Conservation (phyloP, 495 filamentous ascomycete species). For the Antarctomyces pellizariae region DNA sequence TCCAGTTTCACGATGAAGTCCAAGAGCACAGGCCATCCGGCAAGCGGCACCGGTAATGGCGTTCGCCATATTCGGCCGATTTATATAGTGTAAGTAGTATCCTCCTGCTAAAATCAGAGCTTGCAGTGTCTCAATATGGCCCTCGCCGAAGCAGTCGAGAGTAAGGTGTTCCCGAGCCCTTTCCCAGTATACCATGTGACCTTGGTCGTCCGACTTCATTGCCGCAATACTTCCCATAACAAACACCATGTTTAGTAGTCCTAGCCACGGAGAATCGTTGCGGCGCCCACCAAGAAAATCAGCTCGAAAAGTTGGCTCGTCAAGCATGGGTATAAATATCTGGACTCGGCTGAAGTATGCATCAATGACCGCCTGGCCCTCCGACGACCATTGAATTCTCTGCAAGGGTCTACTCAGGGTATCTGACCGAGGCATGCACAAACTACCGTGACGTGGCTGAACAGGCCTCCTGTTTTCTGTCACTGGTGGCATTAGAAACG, state of each 20-base stretch:
- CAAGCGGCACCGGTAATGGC: constrained; percentile 40
- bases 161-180: constrained; percentile 43
- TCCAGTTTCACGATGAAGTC: constrained; percentile 48
- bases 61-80: constrained; percentile 55
- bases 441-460: constrained; percentile 22
- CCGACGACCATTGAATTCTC: constrained; percentile 31
- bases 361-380: constrained; percentile 41
- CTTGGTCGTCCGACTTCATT: constrained; percentile 42
- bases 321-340: constrained; percentile 51
- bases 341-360: constrained; percentile 61
- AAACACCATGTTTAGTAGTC: constrained; percentile 58
- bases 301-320: constrained; percentile 49
- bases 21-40: constrained; percentile 47
- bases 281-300: constrained; percentile 44
- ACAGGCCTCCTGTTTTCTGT: constrained; percentile 22
- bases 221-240: constrained; percentile 55
- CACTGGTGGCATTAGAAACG: constrained; percentile 27
- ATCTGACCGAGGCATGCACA: constrained; percentile 17
- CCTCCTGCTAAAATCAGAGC: constrained; percentile 47
- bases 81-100: constrained; percentile 61
- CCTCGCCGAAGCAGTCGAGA: constrained; percentile 43
- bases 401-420: constrained; percentile 24
- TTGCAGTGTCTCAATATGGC: constrained; percentile 47
- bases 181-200: constrained; percentile 50
- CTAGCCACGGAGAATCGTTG: constrained; percentile 50